Base-by-base conservation (phyloP, 1,139 yeast genomes). In the Hemisphaericaspora xylanilytica region DNA sequence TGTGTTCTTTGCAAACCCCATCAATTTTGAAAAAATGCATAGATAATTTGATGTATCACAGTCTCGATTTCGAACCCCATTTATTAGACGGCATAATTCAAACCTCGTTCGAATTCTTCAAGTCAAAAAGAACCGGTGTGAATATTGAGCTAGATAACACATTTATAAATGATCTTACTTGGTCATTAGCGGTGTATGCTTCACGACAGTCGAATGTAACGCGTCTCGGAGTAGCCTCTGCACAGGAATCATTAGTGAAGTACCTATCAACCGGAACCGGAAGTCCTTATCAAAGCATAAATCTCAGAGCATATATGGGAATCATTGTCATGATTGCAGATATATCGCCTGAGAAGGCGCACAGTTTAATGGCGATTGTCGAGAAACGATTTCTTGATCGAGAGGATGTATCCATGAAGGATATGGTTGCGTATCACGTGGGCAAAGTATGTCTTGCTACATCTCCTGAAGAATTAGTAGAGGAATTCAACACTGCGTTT, bases 261-360 rank as follows among this genome's bases (percentile, higher is more conserved):
- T 35, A 45, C 14, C 38, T 63, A 20, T 36, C 50, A 32, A 27
- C n/a, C 15, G 38, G n/a, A 48, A 46, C 7, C 37, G 35, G 37
- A 11, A 47, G 48, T 24, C 46, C 56, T 0, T 42, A 47, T 38
- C 35, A 49, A 5, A 45, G 48, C 2, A 48, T 70, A 8, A 47
- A 50, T 16, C 52, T 68, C n/a, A 48, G 54, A 30, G 71, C 70
- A 1, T 59, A 63, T 38, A 58, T 70, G 65, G 77, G 75, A 1
- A 57, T 71, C 1, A 64, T 63, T 0, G 44, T 69, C 17, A 63
- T 69, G 0, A 53, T 70, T 6, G 48, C 55, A 4, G 36, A 47
- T 17, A 50, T 58, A 5, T 62, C 69, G 2, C 39, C 35, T 5
- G 50, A 39, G 5, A 65, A 61, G 35, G 67, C 70, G 1, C 35